Conservation (phyloP, 176 grass and related monocot genomes). For the Oryza glumipatula region DNA sequence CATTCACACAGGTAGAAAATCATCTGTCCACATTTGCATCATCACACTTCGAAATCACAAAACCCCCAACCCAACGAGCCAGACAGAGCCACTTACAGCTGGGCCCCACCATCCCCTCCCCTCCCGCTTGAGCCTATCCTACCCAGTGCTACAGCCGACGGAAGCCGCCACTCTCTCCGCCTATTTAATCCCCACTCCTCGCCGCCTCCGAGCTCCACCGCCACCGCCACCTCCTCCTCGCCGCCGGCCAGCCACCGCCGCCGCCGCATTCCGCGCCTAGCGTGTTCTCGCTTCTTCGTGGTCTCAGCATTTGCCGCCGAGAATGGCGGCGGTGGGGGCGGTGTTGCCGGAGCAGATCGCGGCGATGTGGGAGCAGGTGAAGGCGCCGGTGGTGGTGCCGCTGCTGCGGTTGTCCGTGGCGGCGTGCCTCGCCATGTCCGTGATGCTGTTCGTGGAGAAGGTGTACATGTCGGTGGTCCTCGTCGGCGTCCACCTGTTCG, state of each 20-base stretch:
- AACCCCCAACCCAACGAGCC: neutral
- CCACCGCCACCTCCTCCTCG: neutral
- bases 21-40: neutral
- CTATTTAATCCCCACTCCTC: neutral
- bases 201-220: neutral
- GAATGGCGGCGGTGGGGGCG: conserved; percentile 14
- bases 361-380: conserved; percentile 58
- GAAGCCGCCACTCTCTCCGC: neutral
- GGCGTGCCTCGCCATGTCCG: conserved; percentile 73
- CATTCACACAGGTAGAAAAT: neutral
- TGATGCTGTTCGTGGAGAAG: conserved; percentile 81
- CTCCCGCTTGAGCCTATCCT: too few species aligned
- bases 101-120: too few species aligned
- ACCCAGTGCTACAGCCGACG: too few species aligned
- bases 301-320: neutral
- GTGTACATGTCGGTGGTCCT: conserved; percentile 70
- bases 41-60: neutral
- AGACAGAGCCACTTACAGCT: too few species aligned
- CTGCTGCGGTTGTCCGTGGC: conserved; percentile 58
- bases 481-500: conserved; percentile 46
- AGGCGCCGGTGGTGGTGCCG: conserved; percentile 65
- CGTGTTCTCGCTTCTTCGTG: neutral
- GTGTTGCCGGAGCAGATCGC: conserved; percentile 41
- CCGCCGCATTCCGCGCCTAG: neutral
- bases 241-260: neutral